Evolutionary conservation across 169 alveolate species (phyloP), one percentile per base, ranked within the genome.

Genomic region (Cryptosporidium sp.): DNA sequence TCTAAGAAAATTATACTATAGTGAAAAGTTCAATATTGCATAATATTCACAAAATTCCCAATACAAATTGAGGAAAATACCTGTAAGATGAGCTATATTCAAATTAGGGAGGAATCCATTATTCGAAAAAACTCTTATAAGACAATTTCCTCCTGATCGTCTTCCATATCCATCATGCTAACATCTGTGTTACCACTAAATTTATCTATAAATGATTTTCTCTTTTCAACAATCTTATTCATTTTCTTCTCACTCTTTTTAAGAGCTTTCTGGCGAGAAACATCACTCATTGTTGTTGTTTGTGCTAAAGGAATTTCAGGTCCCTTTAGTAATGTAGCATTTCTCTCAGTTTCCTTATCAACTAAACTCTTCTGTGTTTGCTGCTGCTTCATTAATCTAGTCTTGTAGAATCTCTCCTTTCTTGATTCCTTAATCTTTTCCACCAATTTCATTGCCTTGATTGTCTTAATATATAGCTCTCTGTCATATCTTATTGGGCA

Each of bases 401-500:
- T 65, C 56, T 80, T 80, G 23, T 80, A 80, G n/a, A 95, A 95
- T 85, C 94, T 86, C 85, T 95, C 92, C 92, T 97, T 96, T 86
- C 99, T 95, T 31, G 92, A 92, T 89, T 93, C 94, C 92, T 96
- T 96, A 21, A 98, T 97, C 75, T 96, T 94, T 44, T 97, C 99
- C 61, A 98, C 95, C 91, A 93, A 93, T 93, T 97, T 96, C 97
- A 98, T 97, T 7, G 99, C 99, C 94, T 96, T 96, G 70, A 98
- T 96, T 35, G 99, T 98, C 91, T 97, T 96, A 42, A 97, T 96
- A 92, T 96, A 96, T 73, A 97, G 69, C 75, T 96, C 96, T 75
- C 99, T 95, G 94, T 98, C 98, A 93, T 98, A 98, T 61, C 98
- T 94, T 69, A 96, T 93, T 4, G 99, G 99, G 56, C 94, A 95